Evolutionary conservation across 257 asterid genomes (phyloP), one percentile per base, ranked within the genome.

Genomic region (Fraxinus quadrangulata): DNA sequence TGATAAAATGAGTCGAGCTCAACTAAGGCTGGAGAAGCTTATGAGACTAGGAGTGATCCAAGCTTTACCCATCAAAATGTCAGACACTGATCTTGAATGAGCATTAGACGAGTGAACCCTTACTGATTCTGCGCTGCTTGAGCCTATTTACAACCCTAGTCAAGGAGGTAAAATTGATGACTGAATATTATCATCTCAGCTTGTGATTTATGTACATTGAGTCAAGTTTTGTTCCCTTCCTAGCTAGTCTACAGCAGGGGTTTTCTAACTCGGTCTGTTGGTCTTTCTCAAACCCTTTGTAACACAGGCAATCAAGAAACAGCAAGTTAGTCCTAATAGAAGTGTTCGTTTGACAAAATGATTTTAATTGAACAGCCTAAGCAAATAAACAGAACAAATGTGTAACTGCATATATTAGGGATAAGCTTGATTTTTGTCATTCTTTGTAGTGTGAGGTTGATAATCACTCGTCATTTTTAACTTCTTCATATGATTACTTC

Each of bases 401-500:
- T 68, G 34, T 59, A 69, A 39, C 47, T 47, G 42, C 12, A 26
- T 83, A 76, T 61, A 66, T n/a, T n/a, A 12, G 16, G 65, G 33
- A 54, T 13, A 17, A 77, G 85, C 51, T 78, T 75, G 47, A 63
- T 77, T 71, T 1, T 66, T 26, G 9, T 63, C 23, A 6, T 59
- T 42, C 33, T 67, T 37, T 75, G 56, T 74, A 11, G 54, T 70
- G 67, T 36, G 49, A 33, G 61, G 75, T 45, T 16, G 40, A 61
- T 56, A 36, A 73, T 30, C 16, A 40, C 28, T 75, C 9, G 70
- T 72, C 37, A 23, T 77, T 54, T 66, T 47, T 75, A 65, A 69
- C 76, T 75, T 72, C 45, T 75, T 80, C 67, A 65, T 81, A 66
- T 75, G 77, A 71, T 77, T 83, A 70, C 82, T 70, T 75, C n/a